A percentile compares a stretch with the other conserved stretches of the same genome.
Evolutionary conservation across 345 rosid genomes (phyloP).

Genomic region (Salix arbutifolia): DNA sequence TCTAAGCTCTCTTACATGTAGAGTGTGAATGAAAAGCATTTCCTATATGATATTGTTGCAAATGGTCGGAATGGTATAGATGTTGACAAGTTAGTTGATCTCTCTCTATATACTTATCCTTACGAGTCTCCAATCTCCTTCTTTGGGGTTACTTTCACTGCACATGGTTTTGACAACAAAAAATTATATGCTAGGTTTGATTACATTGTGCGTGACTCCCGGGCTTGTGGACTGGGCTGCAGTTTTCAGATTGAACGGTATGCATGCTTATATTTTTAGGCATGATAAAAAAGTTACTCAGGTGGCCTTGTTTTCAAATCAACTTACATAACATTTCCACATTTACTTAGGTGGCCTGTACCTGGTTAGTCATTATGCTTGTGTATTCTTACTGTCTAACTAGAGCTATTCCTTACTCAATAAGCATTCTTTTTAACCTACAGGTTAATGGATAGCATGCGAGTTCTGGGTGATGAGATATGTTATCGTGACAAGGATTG

Average conservation of each 20-base stretch:
- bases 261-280: neutral
- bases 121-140: neutral
- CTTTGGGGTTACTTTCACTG: neutral
- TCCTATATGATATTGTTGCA: conserved; percentile 32
- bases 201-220: conserved; percentile 26
- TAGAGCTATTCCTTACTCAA: neutral
- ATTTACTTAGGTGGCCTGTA: no score
- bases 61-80: conserved; percentile 33
- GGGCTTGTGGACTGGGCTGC: conserved; percentile 30
- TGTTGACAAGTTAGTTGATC: conserved; percentile 29
- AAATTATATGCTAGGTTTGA: conserved; percentile 19
- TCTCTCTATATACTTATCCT: neutral
- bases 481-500: conserved; percentile 30
- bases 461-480: conserved; percentile 25
- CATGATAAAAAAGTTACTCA: neutral
- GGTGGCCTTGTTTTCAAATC: neutral
- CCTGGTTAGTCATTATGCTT: neutral
- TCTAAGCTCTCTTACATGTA: neutral
- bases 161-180: neutral
- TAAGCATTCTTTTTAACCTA: neutral
- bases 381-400: no score
- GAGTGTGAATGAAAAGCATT: conserved; percentile 12
- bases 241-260: conserved; percentile 25
- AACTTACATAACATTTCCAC: neutral
- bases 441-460: conserved; percentile 30